These are phyloP conservation scores for Hansfordia pulvinata DNA, from an alignment of 2,329 filamentous ascomycete genomes.

Conservation along the genomic window DNA sequence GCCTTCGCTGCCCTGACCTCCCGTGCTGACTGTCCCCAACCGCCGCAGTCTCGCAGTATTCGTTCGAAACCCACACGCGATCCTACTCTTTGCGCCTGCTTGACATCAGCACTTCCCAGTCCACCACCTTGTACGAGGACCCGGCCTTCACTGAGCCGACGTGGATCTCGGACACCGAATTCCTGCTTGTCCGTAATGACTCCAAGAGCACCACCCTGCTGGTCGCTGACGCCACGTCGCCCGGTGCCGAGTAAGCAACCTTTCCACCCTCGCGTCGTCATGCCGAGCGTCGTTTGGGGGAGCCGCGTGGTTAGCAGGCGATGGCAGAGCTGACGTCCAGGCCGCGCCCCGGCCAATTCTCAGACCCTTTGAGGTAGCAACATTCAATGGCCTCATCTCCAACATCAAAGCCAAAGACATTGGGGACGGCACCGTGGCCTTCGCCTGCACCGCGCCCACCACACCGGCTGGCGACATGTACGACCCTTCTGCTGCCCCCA, in stretches of 20 bases:
- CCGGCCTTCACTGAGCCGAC: slow-evolving; percentile 53
- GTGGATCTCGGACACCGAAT: slow-evolving; percentile 61
- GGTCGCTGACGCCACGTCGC: slow-evolving; percentile 21
- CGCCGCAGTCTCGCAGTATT: slow-evolving; percentile 55
- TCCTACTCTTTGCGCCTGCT: slow-evolving; percentile 57
- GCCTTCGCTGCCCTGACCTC: too few relatives aligned
- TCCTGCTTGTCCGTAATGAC: slow-evolving; percentile 36
- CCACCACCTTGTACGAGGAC: slow-evolving; percentile 52
- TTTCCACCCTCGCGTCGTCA: neutral
- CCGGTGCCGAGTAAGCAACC: slow-evolving; percentile 22
- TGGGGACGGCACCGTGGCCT: slow-evolving; percentile 31
- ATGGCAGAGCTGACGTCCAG: slow-evolving; percentile 6
- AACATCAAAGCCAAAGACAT: slow-evolving; percentile 45
- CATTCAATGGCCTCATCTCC: slow-evolving; percentile 38
- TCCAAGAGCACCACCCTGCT: slow-evolving; percentile 34
- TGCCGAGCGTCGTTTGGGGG: too few relatives aligned
- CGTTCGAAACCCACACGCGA: slow-evolving; percentile 61
- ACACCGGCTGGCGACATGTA: slow-evolving; percentile 56
- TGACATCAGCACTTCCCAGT: slow-evolving; percentile 53
- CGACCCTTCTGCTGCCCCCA: slow-evolving; percentile 47
- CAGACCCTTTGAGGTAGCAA: slow-evolving; percentile 25
- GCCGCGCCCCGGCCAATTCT: slow-evolving; percentile 16
- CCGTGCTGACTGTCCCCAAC: slow-evolving; percentile 1
- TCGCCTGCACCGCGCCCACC: slow-evolving; percentile 50
- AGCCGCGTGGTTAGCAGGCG: too few relatives aligned